Conservation (phyloP, 805 yeast species). For the Pichia occidentalis region DNA sequence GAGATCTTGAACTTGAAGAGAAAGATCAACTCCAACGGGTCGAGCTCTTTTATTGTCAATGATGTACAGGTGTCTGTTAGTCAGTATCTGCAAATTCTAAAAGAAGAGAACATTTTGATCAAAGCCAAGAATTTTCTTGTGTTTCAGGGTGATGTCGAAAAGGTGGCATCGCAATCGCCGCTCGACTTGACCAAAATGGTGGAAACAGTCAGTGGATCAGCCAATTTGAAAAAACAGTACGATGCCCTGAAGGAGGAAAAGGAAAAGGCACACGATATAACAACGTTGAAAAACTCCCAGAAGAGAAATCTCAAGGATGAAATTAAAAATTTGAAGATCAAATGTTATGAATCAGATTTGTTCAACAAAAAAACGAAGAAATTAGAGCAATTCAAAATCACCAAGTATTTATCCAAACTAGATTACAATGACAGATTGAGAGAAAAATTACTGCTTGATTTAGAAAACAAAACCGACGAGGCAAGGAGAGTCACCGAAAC, state of each 20-base stretch:
- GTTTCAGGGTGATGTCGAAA: constrained; percentile 95
- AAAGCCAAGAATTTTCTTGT: constrained; percentile 89
- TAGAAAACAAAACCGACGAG: constrained; percentile 32
- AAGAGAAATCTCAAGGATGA: constrained; percentile 69
- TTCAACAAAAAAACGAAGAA: constrained; percentile 52
- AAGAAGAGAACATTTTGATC: constrained; percentile 72
- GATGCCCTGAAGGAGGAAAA: constrained; percentile 55
- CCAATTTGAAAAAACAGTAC: constrained; percentile 59
- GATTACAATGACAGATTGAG: constrained; percentile 48
- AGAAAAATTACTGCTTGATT: constrained; percentile 28
- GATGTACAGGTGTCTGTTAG: constrained; percentile 51
- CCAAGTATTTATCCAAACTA: constrained; percentile 55
- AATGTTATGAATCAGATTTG: constrained; percentile 61
- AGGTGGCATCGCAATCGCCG: constrained; percentile 82
- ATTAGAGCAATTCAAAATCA: constrained; percentile 39
- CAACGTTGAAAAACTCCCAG: constrained; percentile 59
- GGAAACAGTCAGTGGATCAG: constrained; percentile 81
- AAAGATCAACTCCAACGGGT: constrained; percentile 49
- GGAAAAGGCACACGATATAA: constrained; percentile 56
- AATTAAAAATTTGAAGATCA: constrained; percentile 70
- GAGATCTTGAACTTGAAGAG: constrained; percentile 57
- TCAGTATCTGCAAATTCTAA: constrained; percentile 61
- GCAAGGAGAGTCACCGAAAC: constrained; percentile 24
- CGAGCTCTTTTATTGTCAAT: constrained; percentile 63
- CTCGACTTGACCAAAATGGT: constrained; percentile 63